A percentile compares a stretch with the other conserved stretches of the same genome.
These are phyloP conservation scores for Aspergillus puulaauensis DNA, from an alignment of 2,329 filamentous ascomycete species.

Conservation along the genomic window DNA sequence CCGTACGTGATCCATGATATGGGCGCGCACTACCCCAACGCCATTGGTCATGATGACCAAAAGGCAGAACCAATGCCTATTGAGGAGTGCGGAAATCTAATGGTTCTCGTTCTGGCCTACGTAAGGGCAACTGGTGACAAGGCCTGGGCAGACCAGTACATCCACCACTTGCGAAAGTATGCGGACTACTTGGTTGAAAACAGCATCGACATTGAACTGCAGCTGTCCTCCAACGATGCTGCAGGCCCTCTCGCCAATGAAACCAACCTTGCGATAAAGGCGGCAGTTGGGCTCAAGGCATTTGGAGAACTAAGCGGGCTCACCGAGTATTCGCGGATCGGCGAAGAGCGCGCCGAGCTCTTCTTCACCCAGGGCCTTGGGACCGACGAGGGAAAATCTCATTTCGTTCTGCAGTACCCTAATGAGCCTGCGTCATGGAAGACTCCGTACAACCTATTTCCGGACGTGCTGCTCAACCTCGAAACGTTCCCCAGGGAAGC, in stretches of 20 bases:
- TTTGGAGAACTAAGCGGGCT: slow-evolving; percentile 41
- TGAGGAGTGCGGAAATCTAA: slow-evolving; percentile 43
- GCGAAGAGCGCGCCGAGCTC: slow-evolving; percentile 33
- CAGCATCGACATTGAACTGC: slow-evolving; percentile 38
- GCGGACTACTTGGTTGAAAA: slow-evolving; percentile 45
- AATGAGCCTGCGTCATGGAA: slow-evolving; percentile 34
- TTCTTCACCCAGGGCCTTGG: slow-evolving; percentile 37
- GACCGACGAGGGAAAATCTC: slow-evolving; percentile 36
- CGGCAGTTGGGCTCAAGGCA: slow-evolving; percentile 48
- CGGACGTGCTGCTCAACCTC: slow-evolving; percentile 41
- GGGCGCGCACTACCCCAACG: slow-evolving; percentile 43
- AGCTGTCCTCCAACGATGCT: slow-evolving; percentile 46
- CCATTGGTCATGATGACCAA: slow-evolving; percentile 40
- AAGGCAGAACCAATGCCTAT: slow-evolving; percentile 44
- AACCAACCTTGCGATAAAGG: slow-evolving; percentile 50
- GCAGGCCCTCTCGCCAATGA: slow-evolving; percentile 43
- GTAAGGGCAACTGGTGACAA: slow-evolving; percentile 39
- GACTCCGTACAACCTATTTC: slow-evolving; percentile 44
- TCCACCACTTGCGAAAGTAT: slow-evolving; percentile 35
- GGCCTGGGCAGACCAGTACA: slow-evolving; percentile 37
- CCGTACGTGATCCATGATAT: slow-evolving; percentile 44
- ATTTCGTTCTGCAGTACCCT: slow-evolving; percentile 44
- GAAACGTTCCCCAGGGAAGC: slow-evolving; percentile 37
- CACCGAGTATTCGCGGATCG: slow-evolving; percentile 37
- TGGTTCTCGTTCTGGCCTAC: slow-evolving; percentile 41